Evolutionary conservation across 441 rosid species (phyloP), one percentile per base, ranked within the genome.

Genomic region (Gossypium gossypioides): DNA sequence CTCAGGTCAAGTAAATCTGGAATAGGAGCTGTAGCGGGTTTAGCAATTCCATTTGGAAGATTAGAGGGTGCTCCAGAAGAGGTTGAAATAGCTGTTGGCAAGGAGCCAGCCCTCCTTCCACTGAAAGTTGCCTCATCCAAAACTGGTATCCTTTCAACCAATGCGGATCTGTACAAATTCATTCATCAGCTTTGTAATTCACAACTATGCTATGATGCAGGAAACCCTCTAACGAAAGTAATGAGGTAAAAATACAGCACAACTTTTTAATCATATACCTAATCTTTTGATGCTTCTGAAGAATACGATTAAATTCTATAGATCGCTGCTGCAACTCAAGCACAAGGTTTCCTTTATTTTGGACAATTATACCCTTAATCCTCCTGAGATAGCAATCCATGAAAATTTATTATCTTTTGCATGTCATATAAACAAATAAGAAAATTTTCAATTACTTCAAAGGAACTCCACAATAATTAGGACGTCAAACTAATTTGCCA

Each of bases 311-410:
- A 81, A 93, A 96, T 76, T 96, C 99, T 2, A 93, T 87, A 52
- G 99, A 91, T 81, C 99, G 87, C 78, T 96, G 99, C 90, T 96
- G 99, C 91, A 91, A 83, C 82, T 96, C 99, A 78, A 96, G 98
- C 79, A 88, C 91, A 86, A 93, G 82, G 82, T 84, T 90, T 59
- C 93, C 97, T 84, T 90, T 93, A 74, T 87, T 84, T 77, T 88
- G 96, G 80, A 80, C 76, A 62, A 89, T 80, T 72, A 88, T 84
- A 56, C 81, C 88, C 84, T 81, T 87, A 58, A 93, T 79, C 83
- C 98, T 93, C 91, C 99, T 96, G 48, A 76, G 59, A 73, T 54
- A 72, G 25, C 54, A 76, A 25, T 46, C 48, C 73, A 68, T 64
- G 6, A 18, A 34, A 59, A 55, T 10, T 58, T 16, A 56, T 60